These are phyloP conservation scores for Cnidoscolus chayamansa DNA, from an alignment of 441 rosid genomes.

Conservation along the genomic window DNA sequence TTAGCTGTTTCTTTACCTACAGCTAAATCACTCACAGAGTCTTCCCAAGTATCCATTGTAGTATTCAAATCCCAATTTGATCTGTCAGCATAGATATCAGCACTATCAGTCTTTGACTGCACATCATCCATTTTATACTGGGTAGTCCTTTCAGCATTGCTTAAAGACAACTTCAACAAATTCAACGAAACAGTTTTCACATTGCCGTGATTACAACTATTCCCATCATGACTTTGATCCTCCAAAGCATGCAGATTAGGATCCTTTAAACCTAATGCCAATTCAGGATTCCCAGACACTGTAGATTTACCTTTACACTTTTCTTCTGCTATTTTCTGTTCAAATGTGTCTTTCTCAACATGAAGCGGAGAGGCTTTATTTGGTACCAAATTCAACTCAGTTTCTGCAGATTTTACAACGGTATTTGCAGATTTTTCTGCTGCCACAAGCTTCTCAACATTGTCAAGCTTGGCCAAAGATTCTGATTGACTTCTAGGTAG, in stretches of 20 bases:
- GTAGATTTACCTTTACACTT: slow-evolving; percentile 20
- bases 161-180: slow-evolving; percentile 54
- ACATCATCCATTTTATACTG: slow-evolving; percentile 26
- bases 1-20: slow-evolving; percentile 29
- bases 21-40: slow-evolving; percentile 32
- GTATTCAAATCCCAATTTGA: slow-evolving; percentile 86
- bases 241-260: slow-evolving; percentile 20
- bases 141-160: slow-evolving; percentile 37
- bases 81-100: slow-evolving; percentile 38
- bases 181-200: slow-evolving; percentile 39
- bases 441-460: slow-evolving; percentile 26
- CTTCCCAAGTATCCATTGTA: slow-evolving; percentile 84
- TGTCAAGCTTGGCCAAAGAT: slow-evolving; percentile 28
- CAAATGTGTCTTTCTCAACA: slow-evolving; percentile 23
- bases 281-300: slow-evolving; percentile 30
- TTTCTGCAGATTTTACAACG: slow-evolving; percentile 17
- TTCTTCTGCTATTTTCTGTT: slow-evolving; percentile 27
- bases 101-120: slow-evolving; percentile 25
- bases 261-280: slow-evolving; percentile 36
- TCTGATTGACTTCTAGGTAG: slow-evolving; percentile 23
- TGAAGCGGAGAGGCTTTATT: slow-evolving; percentile 26
- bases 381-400: slow-evolving; percentile 35
- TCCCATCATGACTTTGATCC: slow-evolving; percentile 27
- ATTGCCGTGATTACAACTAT: slow-evolving; percentile 27
- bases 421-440: slow-evolving; percentile 21